Conservation (phyloP, 345 rosid species). For the Moringa oleifera region DNA sequence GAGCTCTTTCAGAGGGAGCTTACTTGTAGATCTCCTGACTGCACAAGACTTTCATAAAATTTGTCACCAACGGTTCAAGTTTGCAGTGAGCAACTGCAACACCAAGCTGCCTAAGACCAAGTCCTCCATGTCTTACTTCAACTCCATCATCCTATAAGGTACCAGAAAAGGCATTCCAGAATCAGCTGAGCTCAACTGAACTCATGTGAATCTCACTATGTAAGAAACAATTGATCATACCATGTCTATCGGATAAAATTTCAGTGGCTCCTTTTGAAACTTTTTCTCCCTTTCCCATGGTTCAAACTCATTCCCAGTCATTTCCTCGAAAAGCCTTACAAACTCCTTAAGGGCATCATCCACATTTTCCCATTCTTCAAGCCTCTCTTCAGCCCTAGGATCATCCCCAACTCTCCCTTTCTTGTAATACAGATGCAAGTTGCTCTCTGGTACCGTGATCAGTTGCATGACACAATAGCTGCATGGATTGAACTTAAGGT, state of each 20-base stretch:
- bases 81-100: conserved; percentile 55
- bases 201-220: background rate
- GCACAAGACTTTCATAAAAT: conserved; percentile 57
- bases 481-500: conserved; percentile 7
- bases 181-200: background rate
- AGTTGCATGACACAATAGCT: conserved; percentile 76
- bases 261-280: conserved; percentile 55
- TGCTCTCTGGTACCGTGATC: conserved; percentile 44
- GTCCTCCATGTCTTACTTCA: conserved; percentile 73
- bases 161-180: background rate
- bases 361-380: conserved; percentile 61
- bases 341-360: conserved; percentile 61
- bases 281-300: conserved; percentile 83
- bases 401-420: conserved; percentile 67
- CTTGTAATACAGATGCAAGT: conserved; percentile 62
- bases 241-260: conserved; percentile 71
- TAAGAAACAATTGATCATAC: conserved; percentile 20
- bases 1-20: background rate
- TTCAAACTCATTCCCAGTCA: conserved; percentile 76
- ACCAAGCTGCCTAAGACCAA: conserved; percentile 63
- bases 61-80: conserved; percentile 62
- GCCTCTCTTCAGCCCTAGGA: conserved; percentile 55
- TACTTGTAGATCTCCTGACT: conserved; percentile 75
- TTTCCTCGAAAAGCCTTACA: conserved; percentile 52
- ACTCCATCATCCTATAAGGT: conserved; percentile 55